A percentile compares a stretch with the other conserved stretches of the same genome.
These are phyloP conservation scores for Nicotiana paniculata DNA, from an alignment of 257 asterid species.

Conservation along the genomic window DNA sequence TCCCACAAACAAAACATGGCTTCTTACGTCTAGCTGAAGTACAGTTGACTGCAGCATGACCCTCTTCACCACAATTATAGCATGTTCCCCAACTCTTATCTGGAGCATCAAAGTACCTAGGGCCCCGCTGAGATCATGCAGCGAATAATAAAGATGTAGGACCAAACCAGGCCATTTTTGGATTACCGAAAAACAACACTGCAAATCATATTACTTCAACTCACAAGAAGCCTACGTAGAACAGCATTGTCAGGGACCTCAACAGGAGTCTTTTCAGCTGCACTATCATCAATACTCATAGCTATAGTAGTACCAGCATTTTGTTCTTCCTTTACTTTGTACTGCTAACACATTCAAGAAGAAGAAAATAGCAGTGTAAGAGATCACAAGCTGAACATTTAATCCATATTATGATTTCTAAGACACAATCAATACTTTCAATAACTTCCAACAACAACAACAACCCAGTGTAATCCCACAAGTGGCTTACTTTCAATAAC, in stretches of 20 bases:
- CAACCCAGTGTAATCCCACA: too few relatives aligned
- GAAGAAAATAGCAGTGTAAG: neutral
- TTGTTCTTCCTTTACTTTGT: conserved; percentile 28
- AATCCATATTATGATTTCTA: neutral
- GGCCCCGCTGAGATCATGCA: conserved; percentile 80
- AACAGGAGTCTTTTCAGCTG: conserved; percentile 40
- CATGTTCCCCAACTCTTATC: conserved; percentile 87
- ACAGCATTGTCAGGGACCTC: conserved; percentile 52
- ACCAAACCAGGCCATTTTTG: conserved; percentile 17
- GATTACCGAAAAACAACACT: conserved; percentile 21
- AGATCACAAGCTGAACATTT: neutral
- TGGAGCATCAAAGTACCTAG: conserved; percentile 97
- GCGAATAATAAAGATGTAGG: conserved; percentile 24
- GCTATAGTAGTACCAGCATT: conserved; percentile 19
- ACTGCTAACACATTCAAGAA: conserved; percentile 32
- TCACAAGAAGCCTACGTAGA: conserved; percentile 94
- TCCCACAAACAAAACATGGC: conserved; percentile 96
- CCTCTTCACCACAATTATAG: conserved; percentile 98
- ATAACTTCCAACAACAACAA: neutral
- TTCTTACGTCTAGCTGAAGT: conserved; percentile 77
- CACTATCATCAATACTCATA: conserved; percentile 23
- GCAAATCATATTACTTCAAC: conserved; percentile 43
- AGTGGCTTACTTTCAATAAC: neutral
- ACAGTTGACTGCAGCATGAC: conserved; percentile 69
- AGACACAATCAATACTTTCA: neutral